A percentile compares a stretch with the other conserved stretches of the same genome.
phyloP scores from a whole-genome alignment of 768 basidiomycete species.

The Auricularia auricula-judae region DNA sequence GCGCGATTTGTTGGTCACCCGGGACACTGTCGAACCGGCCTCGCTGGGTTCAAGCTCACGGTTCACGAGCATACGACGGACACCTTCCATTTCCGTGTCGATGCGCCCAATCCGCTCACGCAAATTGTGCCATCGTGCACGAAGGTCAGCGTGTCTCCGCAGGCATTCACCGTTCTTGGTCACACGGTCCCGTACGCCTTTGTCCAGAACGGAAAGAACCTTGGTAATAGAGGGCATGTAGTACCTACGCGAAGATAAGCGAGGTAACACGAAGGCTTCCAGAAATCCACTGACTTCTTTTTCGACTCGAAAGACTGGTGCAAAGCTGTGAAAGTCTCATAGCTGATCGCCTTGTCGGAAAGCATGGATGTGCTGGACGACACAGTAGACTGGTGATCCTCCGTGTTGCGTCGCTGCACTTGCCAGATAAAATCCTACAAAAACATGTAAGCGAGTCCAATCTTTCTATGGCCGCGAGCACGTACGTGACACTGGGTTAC shows the following conservation, averaged over 20 bases:
- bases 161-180: slow-evolving; percentile 96
- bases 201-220: slow-evolving; percentile 87
- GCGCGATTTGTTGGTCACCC: slow-evolving; percentile 31
- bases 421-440: slow-evolving; percentile 77
- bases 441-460: not conserved
- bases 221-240: slow-evolving; percentile 92
- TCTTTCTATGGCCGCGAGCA: not conserved
- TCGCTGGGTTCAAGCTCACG: slow-evolving; percentile 48
- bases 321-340: slow-evolving; percentile 55
- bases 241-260: slow-evolving; percentile 47
- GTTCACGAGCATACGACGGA: slow-evolving; percentile 43
- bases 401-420: slow-evolving; percentile 39
- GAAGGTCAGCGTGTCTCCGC: slow-evolving; percentile 80
- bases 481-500: slow-evolving; percentile 80
- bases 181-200: slow-evolving; percentile 83
- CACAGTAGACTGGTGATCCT: slow-evolving; percentile 29
- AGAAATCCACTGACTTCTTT: slow-evolving; percentile 5
- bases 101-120: slow-evolving; percentile 71
- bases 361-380: slow-evolving; percentile 33
- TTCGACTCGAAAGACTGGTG: slow-evolving; percentile 11
- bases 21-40: slow-evolving; percentile 57
- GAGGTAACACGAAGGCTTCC: slow-evolving; percentile 7
- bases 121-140: slow-evolving; percentile 72
- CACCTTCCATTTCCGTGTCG: slow-evolving; percentile 70
- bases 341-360: slow-evolving; percentile 32